Base-by-base conservation (phyloP, 495 filamentous ascomycete genomes). In the Penicillium paradoxum region DNA sequence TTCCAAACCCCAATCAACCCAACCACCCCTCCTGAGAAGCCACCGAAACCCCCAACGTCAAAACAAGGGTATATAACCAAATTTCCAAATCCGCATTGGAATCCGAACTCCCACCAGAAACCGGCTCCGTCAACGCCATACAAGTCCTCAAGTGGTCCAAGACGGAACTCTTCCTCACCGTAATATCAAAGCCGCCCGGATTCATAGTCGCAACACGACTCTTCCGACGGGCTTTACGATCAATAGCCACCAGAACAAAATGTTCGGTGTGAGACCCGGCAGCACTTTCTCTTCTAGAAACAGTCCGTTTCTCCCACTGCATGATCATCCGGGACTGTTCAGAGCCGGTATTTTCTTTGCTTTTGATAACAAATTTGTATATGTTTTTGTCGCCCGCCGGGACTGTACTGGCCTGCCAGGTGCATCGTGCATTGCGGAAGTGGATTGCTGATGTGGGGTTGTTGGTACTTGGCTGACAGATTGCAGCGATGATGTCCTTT, bases 1-100 rank as follows among this genome's bases (percentile, higher is more conserved):
- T 51, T 24, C n/a, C 17, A 22, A 19, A 49, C 3, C n/a, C 4
- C 17, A 22, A 24, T 54, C 29, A 66, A 45, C 46, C 48, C 21
- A 67, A 29, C 72, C 72, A 74, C 0, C 66, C 63, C 53, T 72
- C 70, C 30, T 58, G 55, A 30, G 56, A 55, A 8, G 64, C 69
- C 46, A 72, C 65, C 59, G 65, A 73, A 0, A 66, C 56, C 17
- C 70, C 72, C 49, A 73, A 43, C 11, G 67, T 68, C 22, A 73
- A 55, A 42, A 69, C 55, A 6, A 63, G 51, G 3, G 67, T 72
- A 56, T 68, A 73, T 29, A 74, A 37, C 60, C 56, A 67, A 25
- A 30, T 59, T 13, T 63, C 62, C 37, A 65, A 45, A n/a, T 37
- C 48, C 32, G 45, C 51, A 15, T 58, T 49, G 13, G 32, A 47